phyloP scores from a whole-genome alignment of 352 stramenopile species.

The Phytophthora hybrid region DNA sequence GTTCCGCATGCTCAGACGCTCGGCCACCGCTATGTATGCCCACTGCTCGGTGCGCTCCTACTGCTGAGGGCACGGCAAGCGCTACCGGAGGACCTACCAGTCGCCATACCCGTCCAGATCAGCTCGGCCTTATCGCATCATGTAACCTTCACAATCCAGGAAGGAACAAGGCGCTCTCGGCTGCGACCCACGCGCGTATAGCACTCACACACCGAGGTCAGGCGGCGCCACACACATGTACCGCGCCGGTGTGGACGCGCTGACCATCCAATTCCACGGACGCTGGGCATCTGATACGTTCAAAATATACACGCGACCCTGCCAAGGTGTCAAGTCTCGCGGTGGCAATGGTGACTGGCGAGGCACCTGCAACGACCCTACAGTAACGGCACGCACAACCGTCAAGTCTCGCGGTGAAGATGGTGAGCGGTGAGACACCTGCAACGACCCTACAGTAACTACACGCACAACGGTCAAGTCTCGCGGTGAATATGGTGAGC shows the following conservation, averaged over 20 bases:
- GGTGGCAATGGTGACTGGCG: not conserved
- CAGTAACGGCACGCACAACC: too few species aligned
- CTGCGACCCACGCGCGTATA: not conserved
- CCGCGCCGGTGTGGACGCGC: not conserved
- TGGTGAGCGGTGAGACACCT: too few species aligned
- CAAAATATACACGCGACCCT: not conserved
- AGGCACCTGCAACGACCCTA: not conserved
- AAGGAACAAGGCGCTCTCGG: not conserved
- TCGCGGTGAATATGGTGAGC: not conserved
- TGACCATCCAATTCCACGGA: not conserved
- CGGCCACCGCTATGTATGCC: not conserved
- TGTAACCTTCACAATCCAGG: not conserved
- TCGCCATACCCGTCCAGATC: not conserved
- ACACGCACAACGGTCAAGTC: too few species aligned
- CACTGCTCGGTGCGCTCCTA: not conserved
- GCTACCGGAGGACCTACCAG: not conserved
- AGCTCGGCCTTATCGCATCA: not conserved
- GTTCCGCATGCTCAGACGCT: not conserved
- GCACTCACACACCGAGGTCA: not conserved
- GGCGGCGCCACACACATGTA: conserved; percentile 10
- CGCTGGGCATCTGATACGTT: not conserved
- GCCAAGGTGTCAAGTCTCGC: too few species aligned
- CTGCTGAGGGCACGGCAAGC: too few species aligned
- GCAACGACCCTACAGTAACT: too few species aligned
- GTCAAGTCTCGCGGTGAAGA: too few species aligned